Evolutionary conservation across 2,329 filamentous ascomycete species (phyloP).

Genomic region (Nemania serpens): DNA sequence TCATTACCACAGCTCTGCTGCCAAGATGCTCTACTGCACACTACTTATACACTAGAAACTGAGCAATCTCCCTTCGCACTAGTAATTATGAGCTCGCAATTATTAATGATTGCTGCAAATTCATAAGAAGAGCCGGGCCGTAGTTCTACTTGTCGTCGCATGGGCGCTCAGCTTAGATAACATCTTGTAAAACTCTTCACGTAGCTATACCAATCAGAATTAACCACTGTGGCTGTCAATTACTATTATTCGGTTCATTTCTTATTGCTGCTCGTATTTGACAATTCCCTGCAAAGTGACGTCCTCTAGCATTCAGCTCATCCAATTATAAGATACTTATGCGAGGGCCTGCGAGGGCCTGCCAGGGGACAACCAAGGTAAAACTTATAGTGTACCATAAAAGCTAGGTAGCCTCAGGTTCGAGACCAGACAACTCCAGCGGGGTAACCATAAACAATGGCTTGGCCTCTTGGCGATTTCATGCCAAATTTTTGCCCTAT

Average conservation of each 20-base stretch:
- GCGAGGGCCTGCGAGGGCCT: neutral
- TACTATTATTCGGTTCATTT: too few relatives aligned
- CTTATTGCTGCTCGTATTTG: too few relatives aligned
- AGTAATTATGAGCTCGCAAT: neutral
- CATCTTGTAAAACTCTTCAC: too few relatives aligned
- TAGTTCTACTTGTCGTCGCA: too few relatives aligned
- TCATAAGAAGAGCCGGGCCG: too few relatives aligned
- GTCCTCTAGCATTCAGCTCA: neutral
- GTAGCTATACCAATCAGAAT: too few relatives aligned
- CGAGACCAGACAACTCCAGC: too few relatives aligned
- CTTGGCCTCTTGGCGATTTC: constrained; percentile 11
- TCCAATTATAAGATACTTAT: neutral
- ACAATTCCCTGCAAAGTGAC: neutral
- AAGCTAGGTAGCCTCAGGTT: too few relatives aligned
- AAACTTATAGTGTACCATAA: too few relatives aligned
- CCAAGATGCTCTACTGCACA: constrained; percentile 20
- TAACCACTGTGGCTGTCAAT: too few relatives aligned
- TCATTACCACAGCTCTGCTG: constrained; percentile 17
- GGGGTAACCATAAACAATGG: neutral
- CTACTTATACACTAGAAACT: constrained; percentile 4
- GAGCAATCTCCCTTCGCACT: constrained; percentile 6
- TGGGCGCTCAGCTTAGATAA: too few relatives aligned
- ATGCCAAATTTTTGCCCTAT: neutral
- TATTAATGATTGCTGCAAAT: neutral
- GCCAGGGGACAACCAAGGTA: too few relatives aligned